Percentiles rank a stretch among this genome's conserved stretches.
phyloP scores from a whole-genome alignment of 805 yeast genomes.

The Nakazawaea laoshanensis region DNA sequence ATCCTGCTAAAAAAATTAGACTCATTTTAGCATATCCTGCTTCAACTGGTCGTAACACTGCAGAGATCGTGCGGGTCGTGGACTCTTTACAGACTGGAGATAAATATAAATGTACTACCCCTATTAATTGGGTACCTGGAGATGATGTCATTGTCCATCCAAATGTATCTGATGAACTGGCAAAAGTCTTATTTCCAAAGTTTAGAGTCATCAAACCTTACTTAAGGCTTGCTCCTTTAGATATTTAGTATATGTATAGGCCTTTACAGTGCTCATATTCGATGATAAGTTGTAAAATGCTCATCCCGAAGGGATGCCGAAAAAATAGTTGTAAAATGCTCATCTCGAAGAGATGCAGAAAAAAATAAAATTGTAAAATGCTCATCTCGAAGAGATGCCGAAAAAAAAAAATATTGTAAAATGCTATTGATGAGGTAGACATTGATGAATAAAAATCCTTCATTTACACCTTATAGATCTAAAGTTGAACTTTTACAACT shows the following conservation, averaged over 20 bases:
- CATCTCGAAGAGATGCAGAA: no score
- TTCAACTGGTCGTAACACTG: slow-evolving; percentile 68
- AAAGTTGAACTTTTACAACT: slow-evolving; percentile 35
- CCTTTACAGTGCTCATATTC: no score
- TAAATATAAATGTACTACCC: slow-evolving; percentile 54
- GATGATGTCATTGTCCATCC: slow-evolving; percentile 71
- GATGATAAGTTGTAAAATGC: no score
- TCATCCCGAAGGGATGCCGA: no score
- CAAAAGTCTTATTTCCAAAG: slow-evolving; percentile 52
- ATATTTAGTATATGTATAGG: no score
- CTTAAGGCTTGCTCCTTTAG: slow-evolving; percentile 32
- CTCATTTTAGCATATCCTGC: slow-evolving; percentile 63
- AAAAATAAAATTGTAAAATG: no score
- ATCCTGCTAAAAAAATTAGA: slow-evolving; percentile 56
- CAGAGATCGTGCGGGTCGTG: slow-evolving; percentile 62
- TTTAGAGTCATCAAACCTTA: slow-evolving; percentile 56
- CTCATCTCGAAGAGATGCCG: no score
- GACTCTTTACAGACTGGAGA: slow-evolving; percentile 66
- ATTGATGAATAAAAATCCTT: slow-evolving; percentile 20
- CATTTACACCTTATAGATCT: slow-evolving; percentile 25
- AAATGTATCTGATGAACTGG: slow-evolving; percentile 49
- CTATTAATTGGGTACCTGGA: slow-evolving; percentile 67
- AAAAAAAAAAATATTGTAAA: no score
- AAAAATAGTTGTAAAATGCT: no score
- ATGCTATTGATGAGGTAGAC: no score